Percentiles rank a stretch among this genome's conserved stretches.
These are phyloP conservation scores for Trametes sanguinea DNA, from an alignment of 768 basidiomycete species.

Conservation along the genomic window DNA sequence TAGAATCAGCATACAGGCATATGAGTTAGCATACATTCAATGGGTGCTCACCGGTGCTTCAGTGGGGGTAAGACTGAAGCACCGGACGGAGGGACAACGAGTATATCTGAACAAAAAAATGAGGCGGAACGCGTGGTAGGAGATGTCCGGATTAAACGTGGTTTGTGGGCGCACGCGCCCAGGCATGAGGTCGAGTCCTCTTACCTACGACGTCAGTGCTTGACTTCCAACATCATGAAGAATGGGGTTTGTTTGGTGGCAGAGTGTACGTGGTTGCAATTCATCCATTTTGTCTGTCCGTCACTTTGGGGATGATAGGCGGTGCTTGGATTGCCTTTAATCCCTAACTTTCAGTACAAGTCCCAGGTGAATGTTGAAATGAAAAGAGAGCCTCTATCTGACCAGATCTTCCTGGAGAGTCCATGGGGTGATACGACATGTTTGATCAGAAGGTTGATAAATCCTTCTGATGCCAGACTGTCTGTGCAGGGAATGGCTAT, in stretches of 20 bases:
- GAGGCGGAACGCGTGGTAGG: background rate
- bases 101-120: background rate
- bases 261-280: conserved; percentile 11
- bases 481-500: conserved; percentile 31
- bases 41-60: background rate
- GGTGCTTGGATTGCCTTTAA: conserved; percentile 37
- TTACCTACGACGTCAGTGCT: too few species aligned
- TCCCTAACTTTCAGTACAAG: conserved; percentile 33
- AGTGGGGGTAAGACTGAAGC: conserved; percentile 6
- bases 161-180: too few species aligned
- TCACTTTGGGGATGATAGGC: conserved; percentile 48
- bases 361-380: conserved; percentile 34
- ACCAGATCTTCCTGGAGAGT: conserved; percentile 14
- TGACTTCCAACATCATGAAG: too few species aligned
- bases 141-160: background rate
- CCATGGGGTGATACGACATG: conserved; percentile 21
- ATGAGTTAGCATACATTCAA: background rate
- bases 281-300: conserved; percentile 43
- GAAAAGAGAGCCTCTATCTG: conserved; percentile 30
- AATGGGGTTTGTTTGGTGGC: too few species aligned
- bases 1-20: background rate
- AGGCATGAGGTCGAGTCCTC: too few species aligned
- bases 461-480: too few species aligned
- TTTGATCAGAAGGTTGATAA: conserved; percentile 19
- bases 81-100: background rate